Evolutionary conservation across 192 early-diverging fungal species (phyloP), one percentile per base, ranked within the genome.

Genomic region (Coemansia sp.): DNA sequence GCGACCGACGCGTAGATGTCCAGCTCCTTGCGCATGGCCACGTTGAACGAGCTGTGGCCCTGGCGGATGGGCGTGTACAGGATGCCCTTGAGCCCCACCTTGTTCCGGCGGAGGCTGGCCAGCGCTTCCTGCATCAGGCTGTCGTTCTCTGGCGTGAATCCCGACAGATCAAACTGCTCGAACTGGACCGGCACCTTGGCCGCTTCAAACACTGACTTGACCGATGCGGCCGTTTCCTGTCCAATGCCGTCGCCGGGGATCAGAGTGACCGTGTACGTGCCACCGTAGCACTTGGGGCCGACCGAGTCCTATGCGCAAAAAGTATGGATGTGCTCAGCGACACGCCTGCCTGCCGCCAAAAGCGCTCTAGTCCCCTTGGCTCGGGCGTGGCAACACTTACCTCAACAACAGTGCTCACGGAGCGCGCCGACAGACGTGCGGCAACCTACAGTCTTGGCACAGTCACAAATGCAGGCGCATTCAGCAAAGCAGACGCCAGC

Each of bases 241-340:
- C 96, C 96, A 56, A 99, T 85, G 74, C 96, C 96, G 76, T 99
- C 96, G 65, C 96, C 96, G 30, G 96, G 96, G 55, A 99, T 94
- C 45, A 99, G 81, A 23, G 96, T 96, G 36, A 96, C 89, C 32
- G 91, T 96, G 81, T 92, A 87, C 18, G 83, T 84, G 37, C 96
- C 96, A 35, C 92, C 94, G 80, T 96, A 95, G 66, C 66, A 65
- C 57, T 75, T 75, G 29, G 73, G 73, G 12, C 71, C 71, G 18
- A 60, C 49, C 20, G 65, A 43, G 33, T 75, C 71, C 54, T 70
- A 70, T n/a, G n/a, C n/a, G n/a, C n/a, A n/a, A n/a, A n/a, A n/a
- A n/a, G n/a, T n/a, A n/a, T n/a, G n/a, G n/a, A n/a, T n/a, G n/a
- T n/a, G n/a, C n/a, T n/a, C n/a, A n/a, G n/a, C n/a, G n/a, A n/a